phyloP scores from a whole-genome alignment of 306 rosid genomes.

The Lathyrus tuberosus region DNA sequence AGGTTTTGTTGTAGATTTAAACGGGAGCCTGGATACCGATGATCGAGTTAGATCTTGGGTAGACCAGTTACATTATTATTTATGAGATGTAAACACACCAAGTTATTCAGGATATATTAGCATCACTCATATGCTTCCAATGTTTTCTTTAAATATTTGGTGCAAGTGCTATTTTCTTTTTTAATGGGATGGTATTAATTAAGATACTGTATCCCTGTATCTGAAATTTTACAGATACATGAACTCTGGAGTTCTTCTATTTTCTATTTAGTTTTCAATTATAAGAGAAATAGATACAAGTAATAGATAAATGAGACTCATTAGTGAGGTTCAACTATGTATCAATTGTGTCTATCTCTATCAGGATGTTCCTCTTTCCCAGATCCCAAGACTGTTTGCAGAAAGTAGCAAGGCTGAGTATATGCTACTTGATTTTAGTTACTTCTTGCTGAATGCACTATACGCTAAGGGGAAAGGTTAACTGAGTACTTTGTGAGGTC shows the following conservation, averaged over 20 bases:
- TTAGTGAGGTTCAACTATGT: too few relatives aligned
- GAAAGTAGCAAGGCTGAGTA: background rate
- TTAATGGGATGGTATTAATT: background rate
- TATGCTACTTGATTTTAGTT: background rate
- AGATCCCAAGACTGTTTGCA: background rate
- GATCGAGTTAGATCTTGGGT: slow-evolving; percentile 42
- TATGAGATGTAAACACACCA: slow-evolving; percentile 44
- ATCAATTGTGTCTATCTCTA: too few relatives aligned
- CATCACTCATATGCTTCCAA: slow-evolving; percentile 34
- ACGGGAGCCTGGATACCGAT: slow-evolving; percentile 38
- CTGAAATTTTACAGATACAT: too few relatives aligned
- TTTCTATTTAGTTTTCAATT: too few relatives aligned
- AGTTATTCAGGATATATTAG: slow-evolving; percentile 38
- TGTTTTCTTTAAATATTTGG: background rate
- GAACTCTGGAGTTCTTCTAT: too few relatives aligned
- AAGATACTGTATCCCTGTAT: too few relatives aligned
- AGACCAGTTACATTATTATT: slow-evolving; percentile 44
- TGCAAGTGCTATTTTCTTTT: background rate
- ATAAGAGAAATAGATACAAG: too few relatives aligned
- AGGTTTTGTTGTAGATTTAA: slow-evolving; percentile 48
- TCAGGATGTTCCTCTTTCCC: background rate
- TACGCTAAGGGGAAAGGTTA: background rate
- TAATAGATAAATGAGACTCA: too few relatives aligned
- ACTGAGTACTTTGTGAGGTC: background rate
- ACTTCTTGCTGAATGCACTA: background rate